phyloP scores from a whole-genome alignment of 257 asterid genomes.

The Petrea volubilis region DNA sequence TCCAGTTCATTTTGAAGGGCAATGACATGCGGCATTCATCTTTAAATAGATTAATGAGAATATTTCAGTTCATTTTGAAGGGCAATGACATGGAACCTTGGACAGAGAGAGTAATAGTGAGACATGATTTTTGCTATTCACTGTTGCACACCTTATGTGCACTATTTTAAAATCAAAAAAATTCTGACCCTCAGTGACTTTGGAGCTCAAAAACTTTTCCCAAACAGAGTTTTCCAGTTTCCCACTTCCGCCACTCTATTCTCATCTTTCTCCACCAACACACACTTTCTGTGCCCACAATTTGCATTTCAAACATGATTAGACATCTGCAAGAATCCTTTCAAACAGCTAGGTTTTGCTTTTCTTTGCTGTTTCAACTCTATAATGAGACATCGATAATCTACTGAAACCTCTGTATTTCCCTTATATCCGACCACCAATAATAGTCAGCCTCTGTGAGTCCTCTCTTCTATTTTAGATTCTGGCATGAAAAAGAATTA shows the following conservation, averaged over 20 bases:
- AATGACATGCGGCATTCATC: slow-evolving; percentile 52
- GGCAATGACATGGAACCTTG: slow-evolving; percentile 2
- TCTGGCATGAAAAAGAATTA: not conserved
- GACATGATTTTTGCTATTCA: not conserved
- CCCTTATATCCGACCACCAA: not conserved
- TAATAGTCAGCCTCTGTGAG: not conserved
- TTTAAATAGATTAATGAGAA: slow-evolving; percentile 12
- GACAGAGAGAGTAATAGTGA: slow-evolving; percentile 5
- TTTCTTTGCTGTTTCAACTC: slow-evolving; percentile 1
- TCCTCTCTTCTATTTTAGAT: not conserved
- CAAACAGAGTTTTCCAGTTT: not conserved
- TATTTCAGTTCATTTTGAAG: slow-evolving; percentile 8
- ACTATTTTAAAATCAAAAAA: not conserved
- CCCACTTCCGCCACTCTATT: not conserved
- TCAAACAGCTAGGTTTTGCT: not conserved
- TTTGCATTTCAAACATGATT: slow-evolving; percentile 9
- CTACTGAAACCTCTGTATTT: slow-evolving; percentile 17
- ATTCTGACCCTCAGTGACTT: not conserved
- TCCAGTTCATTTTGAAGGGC: slow-evolving; percentile 2
- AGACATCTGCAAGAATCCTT: slow-evolving; percentile 3
- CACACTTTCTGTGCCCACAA: not conserved
- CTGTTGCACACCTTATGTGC: not conserved
- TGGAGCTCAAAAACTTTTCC: not conserved
- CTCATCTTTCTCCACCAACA: not conserved
- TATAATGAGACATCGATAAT: slow-evolving; percentile 6